Percentiles rank a stretch among this genome's conserved stretches.
Conservation (phyloP, 345 rosid genomes). For the Salix exigua region DNA sequence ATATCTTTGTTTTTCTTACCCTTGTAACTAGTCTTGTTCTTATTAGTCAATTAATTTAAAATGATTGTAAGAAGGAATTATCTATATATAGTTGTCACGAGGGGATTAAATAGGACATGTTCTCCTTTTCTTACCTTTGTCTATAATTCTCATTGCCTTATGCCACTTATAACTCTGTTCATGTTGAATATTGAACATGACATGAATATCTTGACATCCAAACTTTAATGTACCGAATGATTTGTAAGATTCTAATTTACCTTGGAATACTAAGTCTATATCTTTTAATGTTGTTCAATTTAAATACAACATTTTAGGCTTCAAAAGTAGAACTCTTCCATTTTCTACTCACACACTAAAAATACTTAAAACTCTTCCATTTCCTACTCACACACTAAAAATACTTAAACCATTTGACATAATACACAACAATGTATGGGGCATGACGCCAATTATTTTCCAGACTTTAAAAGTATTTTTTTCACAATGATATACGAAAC, state of each 20-base stretch:
- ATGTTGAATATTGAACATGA: neutral
- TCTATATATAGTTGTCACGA: neutral
- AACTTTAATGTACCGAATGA: neutral
- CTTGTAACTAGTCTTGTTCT: neutral
- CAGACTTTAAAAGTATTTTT: neutral
- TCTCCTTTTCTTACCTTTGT: neutral
- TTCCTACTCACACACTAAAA: too few species aligned
- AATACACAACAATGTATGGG: neutral
- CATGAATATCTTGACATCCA: neutral
- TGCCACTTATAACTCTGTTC: neutral
- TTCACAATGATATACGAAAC: too few species aligned
- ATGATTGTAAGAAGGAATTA: neutral
- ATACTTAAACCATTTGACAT: neutral
- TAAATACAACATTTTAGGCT: neutral
- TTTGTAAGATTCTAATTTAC: neutral
- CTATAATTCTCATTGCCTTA: neutral
- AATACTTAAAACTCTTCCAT: neutral
- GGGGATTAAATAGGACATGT: neutral
- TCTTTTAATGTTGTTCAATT: neutral
- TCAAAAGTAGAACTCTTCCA: neutral
- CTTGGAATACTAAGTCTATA: neutral
- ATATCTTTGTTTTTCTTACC: neutral
- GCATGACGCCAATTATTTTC: neutral
- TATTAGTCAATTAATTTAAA: neutral
- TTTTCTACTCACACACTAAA: too few species aligned